phyloP scores from a whole-genome alignment of 2,329 filamentous ascomycete species.

The Penicillium sp. region DNA sequence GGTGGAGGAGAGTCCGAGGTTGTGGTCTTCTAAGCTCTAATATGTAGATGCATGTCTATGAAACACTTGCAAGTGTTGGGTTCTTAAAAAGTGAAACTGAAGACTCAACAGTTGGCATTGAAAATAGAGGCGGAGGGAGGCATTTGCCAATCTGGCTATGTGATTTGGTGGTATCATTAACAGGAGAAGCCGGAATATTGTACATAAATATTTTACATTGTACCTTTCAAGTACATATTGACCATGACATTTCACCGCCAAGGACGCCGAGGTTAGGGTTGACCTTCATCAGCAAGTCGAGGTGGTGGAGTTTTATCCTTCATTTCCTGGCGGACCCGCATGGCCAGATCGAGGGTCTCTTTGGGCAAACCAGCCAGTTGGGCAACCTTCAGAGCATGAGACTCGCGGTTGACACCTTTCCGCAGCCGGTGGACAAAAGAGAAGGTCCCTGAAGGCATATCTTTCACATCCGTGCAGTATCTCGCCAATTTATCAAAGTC shows the following conservation, averaged over 20 bases:
- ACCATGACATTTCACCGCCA: background rate
- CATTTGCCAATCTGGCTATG: background rate
- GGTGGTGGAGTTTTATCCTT: background rate
- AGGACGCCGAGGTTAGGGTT: background rate
- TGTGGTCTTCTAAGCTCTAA: constrained; percentile 25
- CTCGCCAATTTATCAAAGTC: constrained; percentile 61
- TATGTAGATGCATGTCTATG: background rate
- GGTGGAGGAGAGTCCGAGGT: constrained; percentile 13
- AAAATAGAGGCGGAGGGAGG: background rate
- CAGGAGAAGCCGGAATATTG: background rate
- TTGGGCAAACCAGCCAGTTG: constrained; percentile 78
- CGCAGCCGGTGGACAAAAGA: constrained; percentile 81
- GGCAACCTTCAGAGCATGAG: constrained; percentile 95
- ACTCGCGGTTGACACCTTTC: constrained; percentile 78
- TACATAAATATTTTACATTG: constrained; percentile 12
- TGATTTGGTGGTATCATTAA: background rate
- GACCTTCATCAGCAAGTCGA: background rate
- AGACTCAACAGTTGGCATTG: background rate
- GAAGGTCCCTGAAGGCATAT: constrained; percentile 69
- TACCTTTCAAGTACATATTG: background rate
- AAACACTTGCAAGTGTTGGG: background rate
- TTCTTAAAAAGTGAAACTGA: background rate
- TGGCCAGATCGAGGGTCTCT: constrained; percentile 67
- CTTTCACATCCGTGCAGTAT: constrained; percentile 88
- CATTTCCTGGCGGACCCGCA: constrained; percentile 52